These are phyloP conservation scores for Fusarium sp. DNA, from an alignment of 2,329 filamentous ascomycete genomes.

Conservation along the genomic window DNA sequence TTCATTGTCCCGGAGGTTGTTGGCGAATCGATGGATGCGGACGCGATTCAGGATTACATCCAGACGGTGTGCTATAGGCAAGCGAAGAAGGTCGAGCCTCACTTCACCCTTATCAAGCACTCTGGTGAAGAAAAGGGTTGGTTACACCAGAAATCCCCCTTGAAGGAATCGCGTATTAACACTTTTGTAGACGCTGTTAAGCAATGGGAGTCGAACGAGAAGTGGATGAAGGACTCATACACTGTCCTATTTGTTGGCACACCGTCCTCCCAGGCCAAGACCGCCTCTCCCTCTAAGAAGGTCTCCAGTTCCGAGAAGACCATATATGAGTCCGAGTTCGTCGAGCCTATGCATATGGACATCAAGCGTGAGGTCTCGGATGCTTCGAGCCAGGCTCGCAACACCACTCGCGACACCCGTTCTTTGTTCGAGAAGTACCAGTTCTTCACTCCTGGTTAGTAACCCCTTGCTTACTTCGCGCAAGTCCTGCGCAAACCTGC, in stretches of 20 bases:
- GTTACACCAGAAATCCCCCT: conserved; percentile 22
- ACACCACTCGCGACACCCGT: conserved; percentile 59
- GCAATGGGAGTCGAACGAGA: conserved; percentile 25
- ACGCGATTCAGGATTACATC: conserved; percentile 61
- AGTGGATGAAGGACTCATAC: conserved; percentile 63
- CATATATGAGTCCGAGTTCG: conserved; percentile 75
- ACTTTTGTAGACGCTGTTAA: conserved; percentile 17
- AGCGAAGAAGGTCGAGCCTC: conserved; percentile 55
- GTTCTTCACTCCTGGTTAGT: conserved; percentile 86
- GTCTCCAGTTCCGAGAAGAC: conserved; percentile 51
- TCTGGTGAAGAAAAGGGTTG: conserved; percentile 62
- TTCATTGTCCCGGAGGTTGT: conserved; percentile 71
- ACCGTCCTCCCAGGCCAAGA: conserved; percentile 52
- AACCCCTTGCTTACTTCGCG: background rate
- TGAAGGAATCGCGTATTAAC: conserved; percentile 8
- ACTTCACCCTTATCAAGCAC: conserved; percentile 58
- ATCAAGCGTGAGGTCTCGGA: conserved; percentile 72
- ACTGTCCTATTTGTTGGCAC: conserved; percentile 83
- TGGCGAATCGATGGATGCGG: conserved; percentile 59
- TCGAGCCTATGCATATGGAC: conserved; percentile 75
- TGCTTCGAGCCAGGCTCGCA: conserved; percentile 53
- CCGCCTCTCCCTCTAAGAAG: conserved; percentile 19
- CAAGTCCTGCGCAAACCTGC: background rate
- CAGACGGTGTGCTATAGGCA: conserved; percentile 59
- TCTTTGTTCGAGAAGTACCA: conserved; percentile 92